Evolutionary conservation across 176 grass and related monocot genomes (phyloP), one percentile per base, ranked within the genome.

Genomic region (Pontederia paniculata): DNA sequence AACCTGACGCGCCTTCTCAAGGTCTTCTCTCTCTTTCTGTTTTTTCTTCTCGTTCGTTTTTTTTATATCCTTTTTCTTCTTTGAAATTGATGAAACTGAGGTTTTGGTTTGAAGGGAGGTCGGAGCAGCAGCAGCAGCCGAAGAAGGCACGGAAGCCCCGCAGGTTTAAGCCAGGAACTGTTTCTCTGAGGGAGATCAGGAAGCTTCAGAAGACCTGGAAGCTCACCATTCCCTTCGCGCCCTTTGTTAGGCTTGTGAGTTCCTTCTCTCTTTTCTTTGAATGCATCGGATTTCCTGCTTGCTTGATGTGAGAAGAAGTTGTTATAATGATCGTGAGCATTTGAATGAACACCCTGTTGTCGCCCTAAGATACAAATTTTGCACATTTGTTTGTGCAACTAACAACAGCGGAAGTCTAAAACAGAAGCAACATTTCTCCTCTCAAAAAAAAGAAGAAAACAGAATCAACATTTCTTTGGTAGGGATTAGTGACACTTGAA

Each of bases 141-240:
- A 19, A 13, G 48, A 10, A 23, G 74, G 12, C 63, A 55, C 76
- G 15, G 47, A 57, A 45, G 52, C 3, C 19, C 37, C 21, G 17
- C 41, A 66, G 81, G 18, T 78, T 28, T 43, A 50, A 74, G 52
- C 74, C 81, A 9, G 86, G 77, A 21, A 84, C 75, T 0, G 68
- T 82, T 16, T 86, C 93, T 0, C 74, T 97, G 23, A 70, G 69
- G 15, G 86, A 97, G 75, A 84, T 97, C 17, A 70, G 83, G 23
- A 84, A 43, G 45, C 77, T 44, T 20, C 91, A 90, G 80, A 79
- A 70, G 47, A 62, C 77, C 19, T 63, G 64, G 21, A 45, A 58
- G 0, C 62, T 66, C 19, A 66, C 87, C 8, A 76, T 97, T 69
- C 77, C 91, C 0, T 68, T 63, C 17, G 83, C 68, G 1, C 74